Conservation (phyloP, 2,329 filamentous ascomycete genomes). For the Nigrograna mackinnonii region DNA sequence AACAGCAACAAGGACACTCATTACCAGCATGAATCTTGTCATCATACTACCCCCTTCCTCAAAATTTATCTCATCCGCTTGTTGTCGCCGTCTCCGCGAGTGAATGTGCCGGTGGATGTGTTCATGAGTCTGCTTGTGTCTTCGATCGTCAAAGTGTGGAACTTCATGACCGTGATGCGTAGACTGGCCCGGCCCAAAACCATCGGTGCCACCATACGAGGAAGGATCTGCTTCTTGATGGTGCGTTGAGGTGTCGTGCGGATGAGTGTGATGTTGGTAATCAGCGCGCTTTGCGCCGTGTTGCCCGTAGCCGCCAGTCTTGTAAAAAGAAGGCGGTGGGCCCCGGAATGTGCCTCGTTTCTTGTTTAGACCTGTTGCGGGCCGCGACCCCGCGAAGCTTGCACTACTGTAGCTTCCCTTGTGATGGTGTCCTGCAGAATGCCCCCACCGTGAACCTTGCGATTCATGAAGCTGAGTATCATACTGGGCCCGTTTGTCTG, state of each 20-base stretch:
- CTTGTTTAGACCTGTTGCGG: conserved; percentile 79
- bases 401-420: conserved; percentile 58
- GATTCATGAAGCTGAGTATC: conserved; percentile 68
- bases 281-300: conserved; percentile 63
- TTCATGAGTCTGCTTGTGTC: conserved; percentile 75
- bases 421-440: conserved; percentile 54
- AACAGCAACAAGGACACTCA: conserved; percentile 26
- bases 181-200: conserved; percentile 66
- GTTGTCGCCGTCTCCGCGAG: conserved; percentile 40
- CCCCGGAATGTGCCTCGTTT: conserved; percentile 78
- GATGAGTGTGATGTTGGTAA: conserved; percentile 36
- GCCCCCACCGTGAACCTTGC: conserved; percentile 33
- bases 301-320: conserved; percentile 75
- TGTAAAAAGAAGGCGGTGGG: conserved; percentile 88
- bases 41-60: conserved; percentile 27
- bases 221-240: conserved; percentile 26
- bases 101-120: conserved; percentile 60
- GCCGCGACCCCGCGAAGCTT: conserved; percentile 69
- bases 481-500: conserved; percentile 76
- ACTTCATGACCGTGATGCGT: conserved; percentile 54
- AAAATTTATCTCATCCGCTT: conserved; percentile 19
- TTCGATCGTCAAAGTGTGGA: conserved; percentile 76
- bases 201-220: conserved; percentile 50
- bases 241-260: conserved; percentile 8
- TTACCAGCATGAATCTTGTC: conserved; percentile 32